Evolutionary conservation across 2,329 filamentous ascomycete species (phyloP), one percentile per base, ranked within the genome.

Genomic region (Cladosporium sp.): DNA sequence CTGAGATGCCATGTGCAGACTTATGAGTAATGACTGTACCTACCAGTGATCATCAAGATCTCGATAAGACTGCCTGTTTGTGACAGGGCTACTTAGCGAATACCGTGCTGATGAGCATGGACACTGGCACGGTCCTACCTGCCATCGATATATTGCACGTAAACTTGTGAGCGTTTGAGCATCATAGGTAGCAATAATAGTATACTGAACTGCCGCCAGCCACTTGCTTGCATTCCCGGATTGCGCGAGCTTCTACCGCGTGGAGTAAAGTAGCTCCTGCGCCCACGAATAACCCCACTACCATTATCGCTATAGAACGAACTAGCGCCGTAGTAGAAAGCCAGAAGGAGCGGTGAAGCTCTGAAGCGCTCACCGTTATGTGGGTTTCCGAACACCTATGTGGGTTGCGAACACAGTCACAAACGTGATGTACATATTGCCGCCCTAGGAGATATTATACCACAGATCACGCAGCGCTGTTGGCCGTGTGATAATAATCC

Each of bases 331-430:
- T 56, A 56, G 43, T 39, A 12, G 34, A 56, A 56, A 56, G 54
- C 54, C 42, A 47, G 54, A 56, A 56, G 54, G 54, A 56, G 54
- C 54, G 54, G 54, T 56, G 54, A 56, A 56, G 54, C 54, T 56
- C 54, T 56, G 54, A 17, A 39, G 42, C 17, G 37, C 54, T 56
- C 54, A 56, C 54, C 54, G 54, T 56, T 17, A 38, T 37, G 38
- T 56, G 37, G 42, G 52, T 22, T 34, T 38, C 30, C n/a, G 30
- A 49, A 28, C 25, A 25, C 3, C 25, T 52, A 17, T 52, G 17
- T 25, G 25, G 25, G 25, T 25, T 25, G 25, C 25, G 6, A 25
- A 51, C 15, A 17, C 34, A 38, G 28, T 36, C 40, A 34, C 20
- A 38, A 28, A 20, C 14, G 40, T 17, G 40, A 55, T 36, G 52